These are phyloP conservation scores for Tricholoma sp. DNA, from an alignment of 768 basidiomycete genomes.

Conservation along the genomic window DNA sequence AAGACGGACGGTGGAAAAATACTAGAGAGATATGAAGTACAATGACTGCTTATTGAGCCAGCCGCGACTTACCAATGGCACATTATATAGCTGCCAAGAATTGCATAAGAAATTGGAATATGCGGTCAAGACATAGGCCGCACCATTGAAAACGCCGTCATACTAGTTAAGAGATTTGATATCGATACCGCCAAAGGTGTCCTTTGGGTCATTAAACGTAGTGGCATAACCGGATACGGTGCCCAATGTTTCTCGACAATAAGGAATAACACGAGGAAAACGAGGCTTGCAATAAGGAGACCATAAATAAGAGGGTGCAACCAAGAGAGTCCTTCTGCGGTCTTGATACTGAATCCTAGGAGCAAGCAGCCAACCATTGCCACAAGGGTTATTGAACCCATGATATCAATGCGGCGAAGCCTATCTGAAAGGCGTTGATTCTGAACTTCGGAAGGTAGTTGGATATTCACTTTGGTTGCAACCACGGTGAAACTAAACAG, in stretches of 20 bases:
- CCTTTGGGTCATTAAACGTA: constrained; percentile 68
- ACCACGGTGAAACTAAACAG: constrained; percentile 67
- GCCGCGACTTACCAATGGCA: constrained; percentile 59
- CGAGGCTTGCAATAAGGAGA: constrained; percentile 51
- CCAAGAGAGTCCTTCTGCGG: constrained; percentile 76
- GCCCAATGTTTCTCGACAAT: constrained; percentile 76
- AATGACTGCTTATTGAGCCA: constrained; percentile 3
- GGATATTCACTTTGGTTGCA: constrained; percentile 71
- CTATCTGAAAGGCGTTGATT: constrained; percentile 56
- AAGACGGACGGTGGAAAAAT: constrained; percentile 78
- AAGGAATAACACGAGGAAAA: constrained; percentile 59
- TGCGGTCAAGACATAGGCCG: constrained; percentile 16
- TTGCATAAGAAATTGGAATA: constrained; percentile 16
- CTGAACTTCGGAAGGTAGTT: constrained; percentile 61
- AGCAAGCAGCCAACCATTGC: constrained; percentile 63
- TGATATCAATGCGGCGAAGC: constrained; percentile 75
- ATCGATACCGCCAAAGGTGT: constrained; percentile 80
- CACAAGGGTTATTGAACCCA: constrained; percentile 80
- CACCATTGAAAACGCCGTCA: constrained; percentile 79
- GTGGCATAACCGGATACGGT: constrained; percentile 86
- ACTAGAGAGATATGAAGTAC: constrained; percentile 36
- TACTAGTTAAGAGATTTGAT: constrained; percentile 71
- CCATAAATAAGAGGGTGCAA: constrained; percentile 66
- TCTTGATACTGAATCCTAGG: constrained; percentile 71
- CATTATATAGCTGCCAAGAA: constrained; percentile 64